Base-by-base conservation (phyloP, 257 asterid species). In the Anisodus acutangulus region DNA sequence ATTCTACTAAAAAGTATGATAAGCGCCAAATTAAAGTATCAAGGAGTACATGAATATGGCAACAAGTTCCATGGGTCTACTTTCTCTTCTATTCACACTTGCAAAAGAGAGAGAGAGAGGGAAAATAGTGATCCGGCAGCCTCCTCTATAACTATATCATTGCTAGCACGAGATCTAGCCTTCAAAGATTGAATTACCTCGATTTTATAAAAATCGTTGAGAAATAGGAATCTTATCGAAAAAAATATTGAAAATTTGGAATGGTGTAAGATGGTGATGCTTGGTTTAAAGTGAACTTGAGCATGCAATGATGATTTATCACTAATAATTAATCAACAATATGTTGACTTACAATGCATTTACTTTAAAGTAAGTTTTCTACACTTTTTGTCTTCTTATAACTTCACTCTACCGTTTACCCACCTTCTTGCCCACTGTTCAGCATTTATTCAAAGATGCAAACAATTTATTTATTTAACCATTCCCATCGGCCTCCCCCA, bases 321-420 rank as follows among this genome's bases (percentile, higher is more conserved):
- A 22, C 41, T 26, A 49, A 49, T 49, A 47, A 69, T 22, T 6
- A 74, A 8, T 12, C 62, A 74, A 22, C 45, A 74, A 22, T 22
- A 74, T 49, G 59, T 49, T 22, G 17, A 19, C 80, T 19, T 74
- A 74, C 81, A 47, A 51, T 51, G 62, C 19, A 22, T 74, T 49
- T 74, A 74, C 62, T 49, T 49, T 22, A 74, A 49, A 22, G 62
- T 74, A 11, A 49, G 81, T 7, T 47, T 74, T 47, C 62, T 74
- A 74, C 81, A 51, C 62, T 74, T 74, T 41, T 49, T 22, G 81
- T 22, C 81, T 74, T 74, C 62, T 49, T 74, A 74, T 74, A 74
- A 74, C 62, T 74, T 74, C 81, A 49, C 43, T 74, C 62, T 49
- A 74, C 62, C 81, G 45, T 49, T 49, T 11, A 74, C 62, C 45